Conservation (phyloP, 2,329 filamentous ascomycete species). For the Elsinoe ampelina region DNA sequence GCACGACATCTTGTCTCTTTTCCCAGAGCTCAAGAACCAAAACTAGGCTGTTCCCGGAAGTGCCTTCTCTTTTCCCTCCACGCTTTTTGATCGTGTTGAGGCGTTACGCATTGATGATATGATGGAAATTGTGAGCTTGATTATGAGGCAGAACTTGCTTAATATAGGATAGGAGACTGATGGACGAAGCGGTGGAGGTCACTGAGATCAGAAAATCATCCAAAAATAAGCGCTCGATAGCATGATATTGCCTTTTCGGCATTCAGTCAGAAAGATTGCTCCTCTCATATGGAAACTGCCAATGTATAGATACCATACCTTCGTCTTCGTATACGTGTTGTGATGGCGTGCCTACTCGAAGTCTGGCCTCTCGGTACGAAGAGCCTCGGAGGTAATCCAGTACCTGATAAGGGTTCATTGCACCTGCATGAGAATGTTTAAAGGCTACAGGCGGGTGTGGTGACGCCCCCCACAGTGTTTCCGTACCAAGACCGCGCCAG, state of each 20-base stretch:
- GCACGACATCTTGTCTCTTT: slow-evolving; percentile 21
- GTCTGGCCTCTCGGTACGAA: too few species aligned
- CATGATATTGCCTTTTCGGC: not conserved
- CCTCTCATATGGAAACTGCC: not conserved
- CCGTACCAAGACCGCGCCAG: slow-evolving; percentile 4
- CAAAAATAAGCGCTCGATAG: not conserved
- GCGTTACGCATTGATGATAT: slow-evolving; percentile 15
- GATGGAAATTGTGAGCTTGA: slow-evolving; percentile 13
- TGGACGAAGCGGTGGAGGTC: not conserved
- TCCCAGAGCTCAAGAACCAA: slow-evolving; percentile 20
- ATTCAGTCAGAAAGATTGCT: not conserved
- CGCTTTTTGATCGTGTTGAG: too few species aligned
- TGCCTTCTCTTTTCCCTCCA: slow-evolving; percentile 6
- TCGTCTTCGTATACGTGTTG: not conserved
- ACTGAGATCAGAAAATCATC: slow-evolving; percentile 1
- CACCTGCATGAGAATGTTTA: not conserved
- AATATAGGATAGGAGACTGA: slow-evolving; percentile 2
- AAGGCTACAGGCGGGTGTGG: slow-evolving; percentile 5
- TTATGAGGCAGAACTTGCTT: not conserved
- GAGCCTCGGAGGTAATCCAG: too few species aligned
- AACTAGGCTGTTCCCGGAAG: not conserved
- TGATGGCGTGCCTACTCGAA: not conserved
- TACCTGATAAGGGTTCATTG: not conserved
- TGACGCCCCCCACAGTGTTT: not conserved
- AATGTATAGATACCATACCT: not conserved